Base-by-base conservation (phyloP, 2,329 filamentous ascomycete species). In the Periglandula ipomoeae region DNA sequence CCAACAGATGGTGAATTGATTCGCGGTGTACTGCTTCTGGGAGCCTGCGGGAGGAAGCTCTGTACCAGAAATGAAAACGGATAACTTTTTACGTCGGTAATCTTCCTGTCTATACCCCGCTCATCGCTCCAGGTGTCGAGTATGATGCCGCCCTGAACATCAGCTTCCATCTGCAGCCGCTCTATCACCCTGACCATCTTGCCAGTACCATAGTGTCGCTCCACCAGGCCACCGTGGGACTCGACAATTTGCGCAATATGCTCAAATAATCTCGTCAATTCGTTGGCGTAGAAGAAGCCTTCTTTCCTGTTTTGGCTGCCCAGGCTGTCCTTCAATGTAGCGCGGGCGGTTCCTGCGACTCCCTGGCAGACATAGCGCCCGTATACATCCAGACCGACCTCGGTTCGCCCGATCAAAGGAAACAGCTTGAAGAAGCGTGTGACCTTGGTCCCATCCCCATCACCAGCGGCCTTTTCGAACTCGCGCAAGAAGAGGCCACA, bases 381-480 rank as follows among this genome's bases (percentile, higher is more conserved):
- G 64, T 98, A 98, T 3, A 95, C 88, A 66, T 98, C 91, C 49
- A 98, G 67, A 1, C 93, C 93, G 7, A 91, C 87, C 48, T 95
- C 87, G 3, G 88, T 84, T 52, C 90, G 79, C 13, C 87, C 90
- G 61, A 98, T 96, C 32, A 98, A 72, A 15, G 93, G 93, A 59
- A 98, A 98, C 34, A 98, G 73, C 71, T 98, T 98, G 72, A 98
- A 98, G 72, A 98, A 98, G 38, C 93, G 76, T 1, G 93, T 96
- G 47, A 98, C 88, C 63, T 87, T 89, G 22, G 87, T 79, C 3
- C 88, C 89, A 59, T 97, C 90, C n/a, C 80, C 85, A 38, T 93
- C 89, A 53, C 80, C 78, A 2, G 90, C 87, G 0, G 93, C 93
- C 65, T 85, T 93, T 60, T 97, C 89, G 58, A 98, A 98, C 70